These are phyloP conservation scores for Tremella yokohamensis DNA, from an alignment of 768 basidiomycete species.

Conservation along the genomic window DNA sequence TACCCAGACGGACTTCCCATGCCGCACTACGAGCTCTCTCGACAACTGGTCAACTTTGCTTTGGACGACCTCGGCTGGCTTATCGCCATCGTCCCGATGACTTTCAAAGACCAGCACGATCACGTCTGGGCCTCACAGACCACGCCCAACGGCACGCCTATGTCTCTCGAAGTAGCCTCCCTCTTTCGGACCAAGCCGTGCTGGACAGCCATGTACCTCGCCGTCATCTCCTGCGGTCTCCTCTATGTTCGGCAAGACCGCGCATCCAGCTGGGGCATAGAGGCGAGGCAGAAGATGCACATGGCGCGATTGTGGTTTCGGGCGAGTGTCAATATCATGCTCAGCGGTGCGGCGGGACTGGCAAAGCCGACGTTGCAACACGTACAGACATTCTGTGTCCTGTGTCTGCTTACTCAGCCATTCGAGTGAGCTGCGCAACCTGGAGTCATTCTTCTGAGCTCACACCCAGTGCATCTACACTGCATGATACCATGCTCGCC, in stretches of 20 bases:
- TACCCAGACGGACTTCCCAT: not conserved
- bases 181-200: not conserved
- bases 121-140: not conserved
- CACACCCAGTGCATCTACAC: not conserved
- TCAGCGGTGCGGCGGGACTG: not conserved
- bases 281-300: conserved; percentile 1
- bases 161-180: not conserved
- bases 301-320: conserved; percentile 5
- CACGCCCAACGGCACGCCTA: not conserved
- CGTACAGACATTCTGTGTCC: not conserved
- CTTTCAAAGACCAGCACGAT: conserved; percentile 1
- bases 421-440: not conserved
- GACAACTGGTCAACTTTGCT: not conserved
- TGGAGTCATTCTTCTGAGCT: not conserved
- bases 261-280: not conserved
- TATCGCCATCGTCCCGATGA: conserved; percentile 2
- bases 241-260: conserved; percentile 1
- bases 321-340: conserved; percentile 1
- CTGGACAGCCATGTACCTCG: conserved; percentile 4
- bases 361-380: not conserved
- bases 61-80: conserved; percentile 2
- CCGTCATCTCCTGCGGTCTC: not conserved
- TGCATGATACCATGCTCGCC: conserved; percentile 1
- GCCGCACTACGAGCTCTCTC: conserved; percentile 2
- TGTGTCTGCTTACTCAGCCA: not conserved